Evolutionary conservation across 78 protist genomes (phyloP), one percentile per base, ranked within the genome.

Genomic region (Blattamonas nauphoetae): DNA sequence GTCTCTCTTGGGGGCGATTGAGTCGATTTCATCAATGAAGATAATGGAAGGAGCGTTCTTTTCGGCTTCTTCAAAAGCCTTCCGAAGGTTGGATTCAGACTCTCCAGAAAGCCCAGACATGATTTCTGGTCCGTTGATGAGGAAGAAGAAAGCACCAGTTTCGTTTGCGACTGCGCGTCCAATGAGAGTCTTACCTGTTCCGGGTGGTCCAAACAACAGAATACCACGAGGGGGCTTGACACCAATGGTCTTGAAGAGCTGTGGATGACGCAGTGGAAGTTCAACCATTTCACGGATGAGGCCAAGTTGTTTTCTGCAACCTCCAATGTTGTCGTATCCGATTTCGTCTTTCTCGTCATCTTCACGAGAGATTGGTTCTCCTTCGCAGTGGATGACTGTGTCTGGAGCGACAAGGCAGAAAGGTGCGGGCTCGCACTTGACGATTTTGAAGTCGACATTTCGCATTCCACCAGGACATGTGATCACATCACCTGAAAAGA

Each of bases 101-200:
- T 96, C 99, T n/a, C 99, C 99, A 1, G 99, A 97, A 95, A 97
- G 84, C 94, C 97, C 97, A 45, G 98, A 94, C 99, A 98, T 98
- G 92, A 98, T 98, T 87, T 98, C 99, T 1, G 92, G 92, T 1
- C 99, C 99, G 93, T 98, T 99, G 95, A 99, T 97, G 78, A 96
- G 89, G 93, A 96, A 97, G 96, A 99, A 97, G 98, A 98, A 98
- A 32, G 99, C 99, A 55, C 99, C 99, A 29, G 99, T 98, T 91
- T 99, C 99, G 91, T 99, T 99, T 91, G 99, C 99, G 42, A 99
- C 99, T 11, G 99, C 99, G 38, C 99, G 93, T 1, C 99, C 99
- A 81, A 99, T 95, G 91, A 99, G 93, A 0, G 99, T 99, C 96
- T 99, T 99, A 79, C 99, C 99, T 42, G 96, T 88, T 36, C 99